Evolutionary conservation across 805 yeast species (phyloP).

Genomic region (Metschnikowia kunwiensis): DNA sequence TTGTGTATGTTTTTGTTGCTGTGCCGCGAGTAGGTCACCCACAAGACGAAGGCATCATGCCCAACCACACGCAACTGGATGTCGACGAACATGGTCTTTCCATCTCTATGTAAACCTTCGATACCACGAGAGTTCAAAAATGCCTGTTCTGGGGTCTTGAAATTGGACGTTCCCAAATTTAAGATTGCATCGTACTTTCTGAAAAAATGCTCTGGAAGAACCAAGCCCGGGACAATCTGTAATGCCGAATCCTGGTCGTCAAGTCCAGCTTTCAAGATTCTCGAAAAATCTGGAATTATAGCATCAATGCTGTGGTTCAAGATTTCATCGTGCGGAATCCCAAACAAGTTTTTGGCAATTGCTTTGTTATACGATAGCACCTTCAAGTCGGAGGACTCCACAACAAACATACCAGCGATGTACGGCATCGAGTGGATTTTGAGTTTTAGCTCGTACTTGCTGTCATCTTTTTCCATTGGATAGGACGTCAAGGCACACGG

Average conservation of each 20-base stretch:
- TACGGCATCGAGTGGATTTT: conserved; percentile 78
- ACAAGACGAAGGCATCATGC: conserved; percentile 57
- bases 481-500: conserved; percentile 76
- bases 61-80: conserved; percentile 74
- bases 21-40: conserved; percentile 81
- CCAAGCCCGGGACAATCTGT: conserved; percentile 57
- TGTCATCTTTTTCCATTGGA: conserved; percentile 48
- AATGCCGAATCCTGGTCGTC: conserved; percentile 23
- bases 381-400: conserved; percentile 48
- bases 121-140: conserved; percentile 66
- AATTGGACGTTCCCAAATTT: conserved; percentile 10
- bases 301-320: conserved; percentile 44
- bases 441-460: conserved; percentile 45
- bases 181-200: conserved; percentile 58
- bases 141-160: conserved; percentile 40
- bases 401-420: conserved; percentile 79
- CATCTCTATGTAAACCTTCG: conserved; percentile 67
- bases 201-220: conserved; percentile 88
- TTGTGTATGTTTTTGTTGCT: conserved; percentile 23
- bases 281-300: conserved; percentile 62
- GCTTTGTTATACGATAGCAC: conserved; percentile 77
- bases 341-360: conserved; percentile 75
- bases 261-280: conserved; percentile 41
- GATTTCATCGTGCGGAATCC: conserved; percentile 51
- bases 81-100: conserved; percentile 63